Conservation (phyloP, 1,139 yeast genomes). For the Magnusiomyces sp. region DNA sequence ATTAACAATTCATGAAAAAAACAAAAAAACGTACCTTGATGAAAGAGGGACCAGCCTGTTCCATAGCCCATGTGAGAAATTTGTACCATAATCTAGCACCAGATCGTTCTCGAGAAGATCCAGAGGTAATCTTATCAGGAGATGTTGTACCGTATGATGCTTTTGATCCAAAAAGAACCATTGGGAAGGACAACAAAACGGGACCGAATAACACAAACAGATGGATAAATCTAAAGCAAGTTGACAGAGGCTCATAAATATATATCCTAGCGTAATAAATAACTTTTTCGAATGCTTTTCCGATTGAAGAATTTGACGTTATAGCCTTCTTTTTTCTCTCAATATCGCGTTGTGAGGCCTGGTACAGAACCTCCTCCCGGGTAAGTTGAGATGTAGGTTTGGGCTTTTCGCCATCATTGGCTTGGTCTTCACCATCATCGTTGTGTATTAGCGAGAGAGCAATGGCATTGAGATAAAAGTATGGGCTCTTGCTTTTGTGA, state of each 20-base stretch:
- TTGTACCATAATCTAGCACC: conserved; percentile 72
- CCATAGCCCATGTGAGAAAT: conserved; percentile 60
- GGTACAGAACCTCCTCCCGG: background rate
- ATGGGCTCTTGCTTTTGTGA: too few species aligned
- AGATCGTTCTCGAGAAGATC: conserved; percentile 34
- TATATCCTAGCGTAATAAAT: conserved; percentile 27
- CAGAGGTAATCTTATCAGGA: background rate
- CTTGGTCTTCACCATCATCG: too few species aligned
- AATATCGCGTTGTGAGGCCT: background rate
- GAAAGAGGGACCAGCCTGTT: conserved; percentile 87
- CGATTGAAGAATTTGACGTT: background rate
- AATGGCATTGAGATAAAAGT: too few species aligned
- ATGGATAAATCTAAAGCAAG: conserved; percentile 61
- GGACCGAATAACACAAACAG: conserved; percentile 64
- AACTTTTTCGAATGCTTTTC: background rate
- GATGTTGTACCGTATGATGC: conserved; percentile 20
- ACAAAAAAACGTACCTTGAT: too few species aligned
- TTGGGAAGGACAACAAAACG: conserved; percentile 53
- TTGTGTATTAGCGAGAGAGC: too few species aligned
- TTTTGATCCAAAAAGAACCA: conserved; percentile 51
- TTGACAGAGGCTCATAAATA: conserved; percentile 58
- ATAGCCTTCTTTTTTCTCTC: background rate
- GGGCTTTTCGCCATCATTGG: too few species aligned
- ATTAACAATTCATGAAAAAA: conserved; percentile 8
- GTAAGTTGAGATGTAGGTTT: too few species aligned